Evolutionary conservation across 75 land plant species (phyloP), one percentile per base, ranked within the genome.

Genomic region (Picea glauca): DNA sequence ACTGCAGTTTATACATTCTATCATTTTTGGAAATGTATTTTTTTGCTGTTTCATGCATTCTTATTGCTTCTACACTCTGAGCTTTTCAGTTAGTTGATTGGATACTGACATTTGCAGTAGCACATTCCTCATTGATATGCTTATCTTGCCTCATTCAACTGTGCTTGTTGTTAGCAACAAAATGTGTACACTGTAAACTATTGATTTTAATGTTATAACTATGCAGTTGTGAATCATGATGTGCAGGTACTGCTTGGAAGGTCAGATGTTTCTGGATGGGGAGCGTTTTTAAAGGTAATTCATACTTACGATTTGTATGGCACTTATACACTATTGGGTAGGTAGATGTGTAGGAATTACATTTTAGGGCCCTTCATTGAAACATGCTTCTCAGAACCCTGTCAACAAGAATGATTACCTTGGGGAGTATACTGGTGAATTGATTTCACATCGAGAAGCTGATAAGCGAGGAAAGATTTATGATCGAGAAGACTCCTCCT

Each of bases 251-350:
- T 97, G 67, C 92, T 97, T 67, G 98, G 98, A 65, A 92, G 87
- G 81, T 97, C 99, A 30, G 98, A 94, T 88, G 92, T 97, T 67
- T 96, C 99, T 80, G 99, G 99, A 21, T 97, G 99, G 99, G 99
- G 99, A 23, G 99, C 99, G 7, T 97, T 97, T 82, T 83, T 97
- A 33, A 97, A 94, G 98, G 99, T 94, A 80, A 43, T 18, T 80
- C 40, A 72, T n/a, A 14, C 12, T 50, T 50, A 2, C 11, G 11
- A 11, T 50, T 50, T 50, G 12, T 50, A 50, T 50, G 56, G 12
- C 56, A 50, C 13, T 46, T 60, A 58, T 64, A 72, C 21, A 14
- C 60, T 61, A 32, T 17, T n/a, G 31, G 46, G 15, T 58, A 13
- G 58, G 15, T 20, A 14, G 58, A 2, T 32, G 35, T 26, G 17